Conservation (phyloP, 2,329 filamentous ascomycete genomes). For the Aspergillus calidoustus region DNA sequence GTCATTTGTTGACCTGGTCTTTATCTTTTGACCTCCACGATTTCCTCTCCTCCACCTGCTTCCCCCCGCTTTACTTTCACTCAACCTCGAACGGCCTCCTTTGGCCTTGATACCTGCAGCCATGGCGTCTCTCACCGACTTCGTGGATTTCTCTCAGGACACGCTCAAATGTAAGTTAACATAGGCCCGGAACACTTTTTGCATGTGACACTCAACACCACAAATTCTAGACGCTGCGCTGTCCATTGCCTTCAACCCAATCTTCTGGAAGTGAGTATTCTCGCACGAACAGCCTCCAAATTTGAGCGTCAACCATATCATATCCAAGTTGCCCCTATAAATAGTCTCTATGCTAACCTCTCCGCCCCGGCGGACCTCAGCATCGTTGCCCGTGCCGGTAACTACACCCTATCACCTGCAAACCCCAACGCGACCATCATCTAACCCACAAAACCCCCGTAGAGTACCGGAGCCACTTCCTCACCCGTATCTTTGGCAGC, state of each 20-base stretch:
- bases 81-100: constrained; percentile 13
- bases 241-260: constrained; percentile 90
- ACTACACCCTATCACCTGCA: constrained; percentile 27
- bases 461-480: constrained; percentile 91
- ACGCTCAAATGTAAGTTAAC: constrained; percentile 65
- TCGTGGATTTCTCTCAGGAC: constrained; percentile 68
- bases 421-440: constrained; percentile 14
- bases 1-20: not conserved
- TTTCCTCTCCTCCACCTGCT: not conserved
- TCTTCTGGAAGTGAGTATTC: constrained; percentile 94
- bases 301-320: not conserved
- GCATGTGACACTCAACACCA: constrained; percentile 35
- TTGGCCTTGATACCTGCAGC: constrained; percentile 12
- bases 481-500: constrained; percentile 87
- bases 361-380: constrained; percentile 50
- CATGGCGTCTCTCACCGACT: constrained; percentile 44
- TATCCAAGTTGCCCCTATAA: no score
- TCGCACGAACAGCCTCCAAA: constrained; percentile 10
- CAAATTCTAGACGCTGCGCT: constrained; percentile 70
- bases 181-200: constrained; percentile 5
- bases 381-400: constrained; percentile 81
- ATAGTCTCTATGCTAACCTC: constrained; percentile 18
- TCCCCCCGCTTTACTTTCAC: constrained; percentile 16
- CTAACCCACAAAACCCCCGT: constrained; percentile 23
- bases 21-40: constrained; percentile 11